Conservation (phyloP, 2,329 filamentous ascomycete species). For the Stagonosporopsis cucurbitacearum region DNA sequence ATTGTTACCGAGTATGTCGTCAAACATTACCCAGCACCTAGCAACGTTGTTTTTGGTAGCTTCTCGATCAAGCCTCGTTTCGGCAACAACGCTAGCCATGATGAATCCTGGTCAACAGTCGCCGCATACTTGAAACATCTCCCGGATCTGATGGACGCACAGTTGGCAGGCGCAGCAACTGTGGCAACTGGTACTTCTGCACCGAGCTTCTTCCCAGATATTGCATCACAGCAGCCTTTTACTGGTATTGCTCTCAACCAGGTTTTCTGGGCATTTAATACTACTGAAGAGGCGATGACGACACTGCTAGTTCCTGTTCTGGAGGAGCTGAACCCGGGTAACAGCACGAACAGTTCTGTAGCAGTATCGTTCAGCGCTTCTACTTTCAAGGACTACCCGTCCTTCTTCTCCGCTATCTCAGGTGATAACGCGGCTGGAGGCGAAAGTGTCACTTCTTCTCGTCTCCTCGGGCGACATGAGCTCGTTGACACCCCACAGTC, state of each 20-base stretch:
- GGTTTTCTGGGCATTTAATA: constrained; percentile 34
- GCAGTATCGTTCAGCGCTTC: constrained; percentile 11
- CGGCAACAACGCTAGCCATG: constrained; percentile 15
- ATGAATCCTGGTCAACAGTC: constrained; percentile 35
- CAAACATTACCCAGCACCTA: constrained; percentile 23
- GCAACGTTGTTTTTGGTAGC: constrained; percentile 11
- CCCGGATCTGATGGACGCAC: constrained; percentile 40
- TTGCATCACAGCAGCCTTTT: neutral
- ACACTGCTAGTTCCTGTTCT: constrained; percentile 24
- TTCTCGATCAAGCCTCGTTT: constrained; percentile 13
- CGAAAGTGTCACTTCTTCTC: constrained; percentile 33
- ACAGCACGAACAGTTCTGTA: constrained; percentile 14
- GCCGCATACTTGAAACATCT: constrained; percentile 22
- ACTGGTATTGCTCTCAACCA: constrained; percentile 23
- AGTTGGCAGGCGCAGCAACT: constrained; percentile 32
- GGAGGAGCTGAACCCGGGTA: neutral
- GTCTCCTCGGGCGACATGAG: constrained; percentile 36
- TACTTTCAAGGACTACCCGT: constrained; percentile 10
- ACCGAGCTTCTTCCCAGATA: constrained; percentile 1
- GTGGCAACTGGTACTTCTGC: constrained; percentile 15
- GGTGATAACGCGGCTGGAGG: constrained; percentile 28
- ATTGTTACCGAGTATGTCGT: constrained; percentile 24
- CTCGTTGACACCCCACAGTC: constrained; percentile 21
- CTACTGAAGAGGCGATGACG: constrained; percentile 20
- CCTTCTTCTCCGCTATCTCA: constrained; percentile 30